phyloP scores from a whole-genome alignment of 1,284 basidiomycete genomes.

The Apiotrichum akiyoshidainum region DNA sequence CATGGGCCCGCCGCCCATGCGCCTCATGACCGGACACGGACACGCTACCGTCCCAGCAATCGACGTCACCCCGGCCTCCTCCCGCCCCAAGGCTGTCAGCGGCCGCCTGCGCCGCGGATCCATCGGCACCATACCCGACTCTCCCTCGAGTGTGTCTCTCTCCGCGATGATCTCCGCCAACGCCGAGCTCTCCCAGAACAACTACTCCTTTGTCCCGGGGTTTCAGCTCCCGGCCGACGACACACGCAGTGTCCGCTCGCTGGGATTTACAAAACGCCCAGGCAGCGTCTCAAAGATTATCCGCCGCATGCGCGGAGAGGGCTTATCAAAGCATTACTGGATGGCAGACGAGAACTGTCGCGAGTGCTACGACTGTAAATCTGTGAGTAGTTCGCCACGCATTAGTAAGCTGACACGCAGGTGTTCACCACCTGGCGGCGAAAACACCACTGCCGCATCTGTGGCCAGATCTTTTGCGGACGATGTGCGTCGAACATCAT shows the following conservation, averaged over 20 bases:
- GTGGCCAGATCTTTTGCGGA: slow-evolving; percentile 87
- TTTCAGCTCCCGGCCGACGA: slow-evolving; percentile 48
- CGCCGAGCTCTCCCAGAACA: slow-evolving; percentile 41
- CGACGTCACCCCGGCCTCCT: slow-evolving; percentile 10
- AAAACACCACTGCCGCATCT: slow-evolving; percentile 92
- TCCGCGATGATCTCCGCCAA: slow-evolving; percentile 44
- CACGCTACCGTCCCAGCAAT: slow-evolving; percentile 6
- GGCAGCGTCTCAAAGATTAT: slow-evolving; percentile 86
- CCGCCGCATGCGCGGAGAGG: slow-evolving; percentile 76
- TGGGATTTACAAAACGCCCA: slow-evolving; percentile 60
- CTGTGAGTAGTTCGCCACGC: too few relatives aligned
- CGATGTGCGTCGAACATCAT: slow-evolving; percentile 96
- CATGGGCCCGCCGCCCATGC: slow-evolving; percentile 2
- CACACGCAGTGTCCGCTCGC: slow-evolving; percentile 42
- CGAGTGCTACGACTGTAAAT: slow-evolving; percentile 87
- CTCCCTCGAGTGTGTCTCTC: slow-evolving; percentile 43
- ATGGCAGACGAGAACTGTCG: slow-evolving; percentile 96
- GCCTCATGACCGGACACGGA: background rate
- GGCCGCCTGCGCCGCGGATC: slow-evolving; percentile 37
- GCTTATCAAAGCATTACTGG: slow-evolving; percentile 71
- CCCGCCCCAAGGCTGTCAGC: slow-evolving; percentile 4
- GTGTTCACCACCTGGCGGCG: slow-evolving; percentile 86
- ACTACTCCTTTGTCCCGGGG: slow-evolving; percentile 44
- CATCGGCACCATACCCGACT: slow-evolving; percentile 46
- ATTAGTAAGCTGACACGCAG: slow-evolving; percentile 77